Evolutionary conservation across 2,329 filamentous ascomycete genomes (phyloP).

Genomic region (Pezicula carpinea): DNA sequence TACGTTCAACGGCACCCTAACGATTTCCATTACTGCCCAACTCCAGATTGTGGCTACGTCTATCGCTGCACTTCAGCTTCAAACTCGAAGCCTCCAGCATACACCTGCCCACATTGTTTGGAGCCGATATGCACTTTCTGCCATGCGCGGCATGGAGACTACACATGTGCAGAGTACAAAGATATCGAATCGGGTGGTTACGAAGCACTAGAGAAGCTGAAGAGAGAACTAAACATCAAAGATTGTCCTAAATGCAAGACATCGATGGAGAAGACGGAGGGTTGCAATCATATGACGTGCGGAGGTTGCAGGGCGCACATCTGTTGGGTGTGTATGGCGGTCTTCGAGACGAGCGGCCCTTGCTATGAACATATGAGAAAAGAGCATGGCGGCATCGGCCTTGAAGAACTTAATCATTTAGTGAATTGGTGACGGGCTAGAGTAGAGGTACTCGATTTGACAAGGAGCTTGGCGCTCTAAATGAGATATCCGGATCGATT

Average conservation of each 20-base stretch:
- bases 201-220: conserved; percentile 17
- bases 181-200: conserved; percentile 3
- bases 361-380: conserved; percentile 24
- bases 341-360: conserved; percentile 23
- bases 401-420: neutral
- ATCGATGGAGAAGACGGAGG: conserved; percentile 25
- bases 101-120: conserved; percentile 33
- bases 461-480: too few relatives aligned
- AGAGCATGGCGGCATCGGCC: conserved; percentile 9
- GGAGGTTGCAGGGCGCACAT: conserved; percentile 36
- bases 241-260: conserved; percentile 32
- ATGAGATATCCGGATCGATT: too few relatives aligned
- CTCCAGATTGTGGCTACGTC: conserved; percentile 37
- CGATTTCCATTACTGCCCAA: conserved; percentile 36
- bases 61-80: conserved; percentile 33
- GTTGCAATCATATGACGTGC: conserved; percentile 45
- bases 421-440: too few relatives aligned
- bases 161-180: conserved; percentile 8
- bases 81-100: conserved; percentile 9
- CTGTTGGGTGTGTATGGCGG: conserved; percentile 42
- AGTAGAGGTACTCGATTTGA: too few relatives aligned
- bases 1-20: conserved; percentile 30
- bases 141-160: conserved; percentile 1
- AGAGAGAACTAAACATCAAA: conserved; percentile 33
- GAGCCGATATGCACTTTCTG: conserved; percentile 7